Percentiles rank a stretch among this genome's conserved stretches.
phyloP scores from a whole-genome alignment of 345 rosid genomes.

The Eucalyptus curtisii region DNA sequence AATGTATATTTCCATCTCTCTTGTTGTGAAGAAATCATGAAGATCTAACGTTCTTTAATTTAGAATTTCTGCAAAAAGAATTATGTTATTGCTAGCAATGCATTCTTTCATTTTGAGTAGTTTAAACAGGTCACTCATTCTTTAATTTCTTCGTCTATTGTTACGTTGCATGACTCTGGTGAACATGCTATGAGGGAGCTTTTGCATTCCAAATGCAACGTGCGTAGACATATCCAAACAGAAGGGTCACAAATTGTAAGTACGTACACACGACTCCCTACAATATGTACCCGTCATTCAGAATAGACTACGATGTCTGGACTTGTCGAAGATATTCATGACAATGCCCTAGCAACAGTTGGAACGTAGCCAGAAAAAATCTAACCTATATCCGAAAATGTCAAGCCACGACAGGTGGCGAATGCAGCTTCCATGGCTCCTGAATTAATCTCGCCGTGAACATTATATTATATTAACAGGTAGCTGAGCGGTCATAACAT shows the following conservation, averaged over 20 bases:
- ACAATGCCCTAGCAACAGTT: not conserved
- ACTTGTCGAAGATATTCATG: not conserved
- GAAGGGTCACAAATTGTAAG: not conserved
- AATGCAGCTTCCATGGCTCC: not conserved
- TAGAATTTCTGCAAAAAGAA: not conserved
- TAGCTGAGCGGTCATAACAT: not conserved
- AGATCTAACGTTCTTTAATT: not conserved
- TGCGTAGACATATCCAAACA: not conserved
- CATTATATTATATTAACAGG: not conserved
- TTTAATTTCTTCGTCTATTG: not conserved
- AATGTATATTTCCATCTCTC: not conserved
- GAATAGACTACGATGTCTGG: not conserved
- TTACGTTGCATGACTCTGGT: not conserved
- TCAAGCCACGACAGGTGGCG: not conserved
- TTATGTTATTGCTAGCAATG: not conserved
- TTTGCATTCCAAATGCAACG: not conserved
- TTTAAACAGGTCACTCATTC: not conserved
- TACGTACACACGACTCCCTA: not conserved
- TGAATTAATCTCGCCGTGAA: not conserved
- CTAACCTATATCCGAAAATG: not conserved
- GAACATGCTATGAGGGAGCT: not conserved
- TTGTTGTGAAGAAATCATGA: not conserved
- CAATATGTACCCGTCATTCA: fast-evolving
- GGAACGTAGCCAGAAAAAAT: not conserved
- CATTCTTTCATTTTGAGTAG: not conserved